These are phyloP conservation scores for Tilletia indica DNA, from an alignment of 1,284 basidiomycete species.

Conservation along the genomic window DNA sequence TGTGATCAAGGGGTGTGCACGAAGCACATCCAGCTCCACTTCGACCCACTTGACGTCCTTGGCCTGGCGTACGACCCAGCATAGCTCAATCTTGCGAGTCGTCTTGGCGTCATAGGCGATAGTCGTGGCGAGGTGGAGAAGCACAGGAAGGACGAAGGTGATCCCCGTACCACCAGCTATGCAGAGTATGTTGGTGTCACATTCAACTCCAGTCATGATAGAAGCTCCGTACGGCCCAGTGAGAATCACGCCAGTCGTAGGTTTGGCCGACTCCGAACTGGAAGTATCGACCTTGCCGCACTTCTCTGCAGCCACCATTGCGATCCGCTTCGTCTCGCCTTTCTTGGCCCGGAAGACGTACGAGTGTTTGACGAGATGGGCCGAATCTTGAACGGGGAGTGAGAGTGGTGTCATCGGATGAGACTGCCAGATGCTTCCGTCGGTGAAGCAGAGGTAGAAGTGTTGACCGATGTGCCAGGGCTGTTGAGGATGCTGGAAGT, in stretches of 20 bases:
- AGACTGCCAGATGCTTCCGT: slow-evolving; percentile 28
- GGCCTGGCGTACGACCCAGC: slow-evolving; percentile 22
- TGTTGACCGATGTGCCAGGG: slow-evolving; percentile 28
- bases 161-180: slow-evolving; percentile 30
- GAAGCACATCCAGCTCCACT: slow-evolving; percentile 23
- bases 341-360: slow-evolving; percentile 27
- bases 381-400: slow-evolving; percentile 12
- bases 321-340: slow-evolving; percentile 29
- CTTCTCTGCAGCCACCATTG: slow-evolving; percentile 15
- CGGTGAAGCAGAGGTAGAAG: slow-evolving; percentile 29
- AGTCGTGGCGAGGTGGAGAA: slow-evolving; percentile 21
- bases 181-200: slow-evolving; percentile 21
- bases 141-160: slow-evolving; percentile 29
- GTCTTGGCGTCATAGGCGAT: not conserved
- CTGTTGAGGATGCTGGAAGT: slow-evolving; percentile 26
- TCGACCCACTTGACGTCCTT: slow-evolving; percentile 22
- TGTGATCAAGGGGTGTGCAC: not conserved
- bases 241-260: slow-evolving; percentile 23
- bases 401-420: slow-evolving; percentile 29
- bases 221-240: slow-evolving; percentile 28
- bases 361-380: slow-evolving; percentile 13
- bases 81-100: slow-evolving; percentile 16
- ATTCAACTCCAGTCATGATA: slow-evolving; percentile 13
- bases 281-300: not conserved
- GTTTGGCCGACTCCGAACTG: not conserved